Conservation (phyloP, 306 rosid genomes). For the Mimosa pudica region DNA sequence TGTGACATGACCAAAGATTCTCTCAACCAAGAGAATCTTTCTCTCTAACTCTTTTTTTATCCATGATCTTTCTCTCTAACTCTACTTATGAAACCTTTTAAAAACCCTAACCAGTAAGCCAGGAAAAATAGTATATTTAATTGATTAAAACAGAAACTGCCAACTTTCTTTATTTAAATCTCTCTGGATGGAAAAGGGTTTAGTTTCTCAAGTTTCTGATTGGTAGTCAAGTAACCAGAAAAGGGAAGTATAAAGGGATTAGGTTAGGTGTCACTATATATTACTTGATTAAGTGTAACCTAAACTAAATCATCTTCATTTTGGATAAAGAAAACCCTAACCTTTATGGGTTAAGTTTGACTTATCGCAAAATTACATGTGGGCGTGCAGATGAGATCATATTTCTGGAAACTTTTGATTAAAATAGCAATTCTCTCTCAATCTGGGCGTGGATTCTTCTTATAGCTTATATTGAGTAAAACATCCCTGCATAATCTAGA, state of each 20-base stretch:
- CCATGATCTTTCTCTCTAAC: background rate
- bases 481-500: slow-evolving; percentile 38
- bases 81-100: background rate
- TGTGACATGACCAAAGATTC: slow-evolving; percentile 85
- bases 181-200: background rate
- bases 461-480: background rate
- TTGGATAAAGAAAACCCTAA: slow-evolving; percentile 59
- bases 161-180: background rate
- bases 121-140: background rate
- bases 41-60: background rate
- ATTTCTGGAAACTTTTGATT: slow-evolving; percentile 36
- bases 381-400: slow-evolving; percentile 28
- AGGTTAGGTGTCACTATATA: background rate
- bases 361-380: slow-evolving; percentile 35
- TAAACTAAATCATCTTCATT: slow-evolving; percentile 18
- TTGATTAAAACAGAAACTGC: background rate
- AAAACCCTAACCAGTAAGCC: slow-evolving; percentile 58
- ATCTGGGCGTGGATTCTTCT: slow-evolving; percentile 27
- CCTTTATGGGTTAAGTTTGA: slow-evolving; percentile 44
- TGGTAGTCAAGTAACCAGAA: background rate
- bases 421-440: slow-evolving; percentile 40
- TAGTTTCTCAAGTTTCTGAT: slow-evolving; percentile 23
- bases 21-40: slow-evolving; percentile 38
- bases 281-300: slow-evolving; percentile 31
- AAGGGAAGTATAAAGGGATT: background rate